Evolutionary conservation across 805 yeast species (phyloP).

Genomic region (Metschnikowia borealis): DNA sequence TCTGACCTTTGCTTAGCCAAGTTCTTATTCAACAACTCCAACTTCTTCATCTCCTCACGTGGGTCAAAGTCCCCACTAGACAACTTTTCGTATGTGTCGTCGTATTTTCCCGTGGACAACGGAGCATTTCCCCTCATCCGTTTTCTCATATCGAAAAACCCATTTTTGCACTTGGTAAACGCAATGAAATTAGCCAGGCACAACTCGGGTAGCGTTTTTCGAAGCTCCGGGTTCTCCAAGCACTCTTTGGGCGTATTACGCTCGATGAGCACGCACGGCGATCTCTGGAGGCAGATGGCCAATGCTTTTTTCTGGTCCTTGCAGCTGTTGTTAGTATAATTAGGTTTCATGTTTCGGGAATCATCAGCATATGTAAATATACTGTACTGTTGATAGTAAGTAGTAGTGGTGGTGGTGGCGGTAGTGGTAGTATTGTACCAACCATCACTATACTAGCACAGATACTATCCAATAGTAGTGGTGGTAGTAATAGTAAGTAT

Average conservation of each 20-base stretch:
- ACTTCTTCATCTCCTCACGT: conserved; percentile 70
- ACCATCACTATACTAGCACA: too few species aligned
- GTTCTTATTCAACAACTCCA: conserved; percentile 56
- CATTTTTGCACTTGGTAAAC: conserved; percentile 85
- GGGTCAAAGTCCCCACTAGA: conserved; percentile 82
- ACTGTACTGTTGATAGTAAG: too few species aligned
- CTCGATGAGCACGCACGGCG: conserved; percentile 91
- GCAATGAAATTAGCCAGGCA: conserved; percentile 82
- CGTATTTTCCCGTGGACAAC: conserved; percentile 86
- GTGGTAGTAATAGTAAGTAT: too few species aligned
- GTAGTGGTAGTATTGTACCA: too few species aligned
- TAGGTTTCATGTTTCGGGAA: too few species aligned
- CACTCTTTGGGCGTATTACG: conserved; percentile 89
- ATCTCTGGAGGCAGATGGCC: conserved; percentile 90
- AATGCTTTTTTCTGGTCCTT: conserved; percentile 93
- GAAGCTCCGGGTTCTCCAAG: conserved; percentile 71
- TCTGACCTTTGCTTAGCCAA: conserved; percentile 29
- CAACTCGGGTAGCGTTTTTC: conserved; percentile 76
- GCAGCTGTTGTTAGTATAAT: conserved; percentile 52
- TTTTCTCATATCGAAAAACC: conserved; percentile 86
- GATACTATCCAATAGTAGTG: too few species aligned
- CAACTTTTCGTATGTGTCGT: conserved; percentile 76
- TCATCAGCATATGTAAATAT: too few species aligned
- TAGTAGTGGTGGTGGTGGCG: too few species aligned
- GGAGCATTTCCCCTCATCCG: conserved; percentile 94